Evolutionary conservation across 2,329 filamentous ascomycete genomes (phyloP).

Genomic region (Pseudogymnoascus sp.): DNA sequence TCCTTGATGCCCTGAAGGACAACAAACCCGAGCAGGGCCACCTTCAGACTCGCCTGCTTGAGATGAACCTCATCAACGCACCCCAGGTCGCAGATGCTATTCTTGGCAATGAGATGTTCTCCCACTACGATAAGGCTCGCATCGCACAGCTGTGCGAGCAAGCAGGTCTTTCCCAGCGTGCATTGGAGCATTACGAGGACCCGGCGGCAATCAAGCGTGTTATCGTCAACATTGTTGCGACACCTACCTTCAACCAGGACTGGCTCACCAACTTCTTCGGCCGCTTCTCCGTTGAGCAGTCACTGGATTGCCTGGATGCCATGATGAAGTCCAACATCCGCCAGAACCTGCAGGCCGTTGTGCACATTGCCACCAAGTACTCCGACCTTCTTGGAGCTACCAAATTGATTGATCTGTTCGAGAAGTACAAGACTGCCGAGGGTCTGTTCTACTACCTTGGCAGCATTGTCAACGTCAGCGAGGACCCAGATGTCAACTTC

Average conservation of each 20-base stretch:
- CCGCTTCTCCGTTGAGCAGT: constrained; percentile 89
- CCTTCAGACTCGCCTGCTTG: constrained; percentile 85
- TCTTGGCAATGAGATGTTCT: constrained; percentile 96
- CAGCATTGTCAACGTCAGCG: constrained; percentile 93
- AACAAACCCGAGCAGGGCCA: constrained; percentile 91
- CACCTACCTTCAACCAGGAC: constrained; percentile 80
- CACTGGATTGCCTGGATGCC: constrained; percentile 84
- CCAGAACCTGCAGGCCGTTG: constrained; percentile 89
- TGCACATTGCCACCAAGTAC: constrained; percentile 95
- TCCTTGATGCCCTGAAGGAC: constrained; percentile 89
- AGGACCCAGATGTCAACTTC: constrained; percentile 94
- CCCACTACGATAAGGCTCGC: constrained; percentile 85
- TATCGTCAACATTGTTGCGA: constrained; percentile 70
- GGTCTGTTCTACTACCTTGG: constrained; percentile 97
- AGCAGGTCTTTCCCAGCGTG: constrained; percentile 77
- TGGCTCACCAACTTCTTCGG: constrained; percentile 93
- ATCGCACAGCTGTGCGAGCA: constrained; percentile 90
- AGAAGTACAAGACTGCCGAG: constrained; percentile 96
- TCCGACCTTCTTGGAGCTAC: constrained; percentile 88
- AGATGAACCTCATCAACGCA: constrained; percentile 96
- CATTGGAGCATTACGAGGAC: constrained; percentile 91
- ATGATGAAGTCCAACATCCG: constrained; percentile 97
- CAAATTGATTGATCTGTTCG: constrained; percentile 83
- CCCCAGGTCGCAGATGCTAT: constrained; percentile 98
- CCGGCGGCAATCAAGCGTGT: constrained; percentile 84